Base-by-base conservation (phyloP, 441 rosid genomes). In the Raphanus hybrid region DNA sequence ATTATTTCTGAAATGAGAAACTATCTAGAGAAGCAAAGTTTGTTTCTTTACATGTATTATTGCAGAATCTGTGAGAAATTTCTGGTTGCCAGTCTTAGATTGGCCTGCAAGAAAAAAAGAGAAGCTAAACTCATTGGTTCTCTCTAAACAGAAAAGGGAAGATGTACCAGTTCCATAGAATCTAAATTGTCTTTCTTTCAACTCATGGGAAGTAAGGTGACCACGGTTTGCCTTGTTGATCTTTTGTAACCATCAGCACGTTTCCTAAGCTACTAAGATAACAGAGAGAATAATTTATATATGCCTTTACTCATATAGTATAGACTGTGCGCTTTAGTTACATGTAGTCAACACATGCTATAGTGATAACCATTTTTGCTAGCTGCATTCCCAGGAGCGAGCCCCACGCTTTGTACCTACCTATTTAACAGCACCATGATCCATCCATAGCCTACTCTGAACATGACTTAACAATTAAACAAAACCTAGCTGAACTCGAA, bases 321-420 rank as follows among this genome's bases (percentile, higher is more conserved):
- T 27, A 27, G 29, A 27, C 29, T 27, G 29, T 27, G 29, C 29
- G 29, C 29, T 27, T 27, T 27, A 27, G 29, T 27, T 27, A 27
- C 29, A 27, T 27, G 29, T 27, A 27, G 29, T 27, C 29, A 27
- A 27, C 29, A 27, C 29, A 27, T 27, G 29, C 48, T 93, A 97
- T 32, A 93, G 20, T 87, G 75, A 95, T 87, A 83, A 88, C 97
- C 78, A 97, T 87, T 83, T 95, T 97, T 2, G 97, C 99, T 84
- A 93, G 82, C 82, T 93, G 97, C 77, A 89, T 86, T 69, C 99
- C 98, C 70, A 93, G 81, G 84, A 95, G 92, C 64, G 97, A 83
- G 69, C 29, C 97, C 98, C 99, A 95, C 50, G 99, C 98, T 84
- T 95, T 93, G 82, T 41, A 9, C 45, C 10, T 93, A 93, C 84